Percentiles rank a stretch among this genome's conserved stretches.
phyloP scores from a whole-genome alignment of 192 early-diverging fungal species.

The Chytriomyces confervae region DNA sequence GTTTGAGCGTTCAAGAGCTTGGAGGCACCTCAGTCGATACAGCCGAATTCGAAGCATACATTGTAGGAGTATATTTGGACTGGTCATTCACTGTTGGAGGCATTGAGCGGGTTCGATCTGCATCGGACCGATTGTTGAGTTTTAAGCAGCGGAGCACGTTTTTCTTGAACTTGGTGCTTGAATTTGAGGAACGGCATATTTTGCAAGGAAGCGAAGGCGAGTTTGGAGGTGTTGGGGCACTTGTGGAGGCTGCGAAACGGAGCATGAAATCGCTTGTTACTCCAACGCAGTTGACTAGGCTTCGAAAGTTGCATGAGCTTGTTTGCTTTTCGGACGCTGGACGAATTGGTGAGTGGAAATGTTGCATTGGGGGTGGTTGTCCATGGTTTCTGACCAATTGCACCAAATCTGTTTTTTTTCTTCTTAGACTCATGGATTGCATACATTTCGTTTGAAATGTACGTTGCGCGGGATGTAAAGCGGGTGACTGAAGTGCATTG shows the following conservation, averaged over 20 bases:
- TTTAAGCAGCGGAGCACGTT: slow-evolving; percentile 64
- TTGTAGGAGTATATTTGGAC: slow-evolving; percentile 61
- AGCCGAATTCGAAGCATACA: slow-evolving; percentile 49
- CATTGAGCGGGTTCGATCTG: slow-evolving; percentile 48
- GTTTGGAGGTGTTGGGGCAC: background rate
- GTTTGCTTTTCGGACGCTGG: slow-evolving; percentile 33
- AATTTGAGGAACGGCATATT: slow-evolving; percentile 54
- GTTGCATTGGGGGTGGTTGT: background rate
- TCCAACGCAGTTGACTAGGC: slow-evolving; percentile 47
- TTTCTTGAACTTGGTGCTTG: slow-evolving; percentile 69
- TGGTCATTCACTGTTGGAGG: slow-evolving; percentile 58
- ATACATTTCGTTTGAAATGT: slow-evolving; percentile 48
- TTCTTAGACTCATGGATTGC: slow-evolving; percentile 46
- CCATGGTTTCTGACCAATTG: background rate
- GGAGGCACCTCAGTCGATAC: slow-evolving; percentile 48
- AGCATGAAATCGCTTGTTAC: slow-evolving; percentile 44
- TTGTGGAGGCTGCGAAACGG: slow-evolving; percentile 21
- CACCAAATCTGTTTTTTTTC: background rate
- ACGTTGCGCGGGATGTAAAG: slow-evolving; percentile 53
- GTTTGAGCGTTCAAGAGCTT: slow-evolving; percentile 51
- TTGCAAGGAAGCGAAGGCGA: slow-evolving; percentile 16
- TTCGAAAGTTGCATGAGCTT: slow-evolving; percentile 53
- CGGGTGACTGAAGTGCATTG: slow-evolving; percentile 61
- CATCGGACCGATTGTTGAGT: slow-evolving; percentile 56
- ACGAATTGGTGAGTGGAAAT: background rate